Conservation (phyloP, 2,329 filamentous ascomycete species). For the Xylaria hypoxylon region DNA sequence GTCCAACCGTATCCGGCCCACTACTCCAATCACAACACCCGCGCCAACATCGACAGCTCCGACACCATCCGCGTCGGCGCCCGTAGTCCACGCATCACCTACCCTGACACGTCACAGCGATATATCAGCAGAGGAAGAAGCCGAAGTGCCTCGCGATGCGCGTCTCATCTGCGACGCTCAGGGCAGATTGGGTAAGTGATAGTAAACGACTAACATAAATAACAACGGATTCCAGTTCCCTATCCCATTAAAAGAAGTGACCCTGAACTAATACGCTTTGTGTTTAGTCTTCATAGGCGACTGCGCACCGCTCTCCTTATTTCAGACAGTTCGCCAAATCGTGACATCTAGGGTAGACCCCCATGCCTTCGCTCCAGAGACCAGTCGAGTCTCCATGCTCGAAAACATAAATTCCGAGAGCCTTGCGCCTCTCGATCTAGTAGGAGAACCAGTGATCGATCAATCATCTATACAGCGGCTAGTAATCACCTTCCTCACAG, state of each 20-base stretch:
- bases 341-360: slow-evolving; percentile 62
- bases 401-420: slow-evolving; percentile 57
- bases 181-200: slow-evolving; percentile 59
- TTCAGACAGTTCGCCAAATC: slow-evolving; percentile 65
- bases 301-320: slow-evolving; percentile 67
- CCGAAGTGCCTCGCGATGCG: slow-evolving; percentile 66
- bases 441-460: slow-evolving; percentile 43
- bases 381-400: slow-evolving; percentile 62
- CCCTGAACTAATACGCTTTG: background rate
- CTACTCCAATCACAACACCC: slow-evolving; percentile 15
- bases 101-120: slow-evolving; percentile 41
- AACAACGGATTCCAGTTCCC: background rate
- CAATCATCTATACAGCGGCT: slow-evolving; percentile 33
- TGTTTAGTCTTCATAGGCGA: slow-evolving; percentile 63
- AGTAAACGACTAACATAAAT: background rate
- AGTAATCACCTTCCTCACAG: slow-evolving; percentile 44
- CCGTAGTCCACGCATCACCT: slow-evolving; percentile 18
- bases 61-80: background rate
- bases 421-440: slow-evolving; percentile 26
- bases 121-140: slow-evolving; percentile 60
- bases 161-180: slow-evolving; percentile 63
- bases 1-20: background rate
- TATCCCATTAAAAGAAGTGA: background rate
- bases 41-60: slow-evolving; percentile 9
- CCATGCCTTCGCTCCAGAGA: slow-evolving; percentile 64